phyloP scores from a whole-genome alignment of 148 eudicot genomes.

The Persicaria maculosa region DNA sequence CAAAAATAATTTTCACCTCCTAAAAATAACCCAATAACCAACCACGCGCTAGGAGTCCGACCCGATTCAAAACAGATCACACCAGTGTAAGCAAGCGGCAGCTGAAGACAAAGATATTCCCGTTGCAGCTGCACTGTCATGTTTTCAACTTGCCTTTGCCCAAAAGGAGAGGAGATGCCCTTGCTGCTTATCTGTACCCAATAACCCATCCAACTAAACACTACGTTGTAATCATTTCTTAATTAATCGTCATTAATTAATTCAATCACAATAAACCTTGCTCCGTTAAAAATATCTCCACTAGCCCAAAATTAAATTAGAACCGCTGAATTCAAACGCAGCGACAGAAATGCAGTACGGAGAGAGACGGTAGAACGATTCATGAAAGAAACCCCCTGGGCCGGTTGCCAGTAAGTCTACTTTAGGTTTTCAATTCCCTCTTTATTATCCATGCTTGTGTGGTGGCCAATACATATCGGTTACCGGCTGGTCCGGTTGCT shows the following conservation, averaged over 20 bases:
- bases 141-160: not conserved
- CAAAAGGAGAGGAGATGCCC: conserved; percentile 4
- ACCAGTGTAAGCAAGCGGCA: conserved; percentile 5
- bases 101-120: not conserved
- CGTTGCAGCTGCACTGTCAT: not conserved
- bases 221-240: not conserved
- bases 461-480: conserved; percentile 7
- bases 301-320: not conserved
- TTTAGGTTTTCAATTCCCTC: not conserved
- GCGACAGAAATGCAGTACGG: conserved; percentile 8
- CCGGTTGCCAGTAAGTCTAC: conserved; percentile 7
- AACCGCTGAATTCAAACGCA: conserved; percentile 8
- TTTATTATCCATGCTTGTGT: conserved; percentile 7
- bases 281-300: not conserved
- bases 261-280: not conserved
- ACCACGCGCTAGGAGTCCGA: too few relatives aligned
- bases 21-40: too few relatives aligned
- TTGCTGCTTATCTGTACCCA: not conserved
- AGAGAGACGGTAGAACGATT: not conserved
- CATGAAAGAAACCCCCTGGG: not conserved
- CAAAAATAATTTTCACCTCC: too few relatives aligned
- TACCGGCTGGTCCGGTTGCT: conserved; percentile 17
- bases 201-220: not conserved
- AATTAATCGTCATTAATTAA: not conserved
- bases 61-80: too few relatives aligned